phyloP scores from a whole-genome alignment of 768 basidiomycete species.

The Amyloporia xantha region DNA sequence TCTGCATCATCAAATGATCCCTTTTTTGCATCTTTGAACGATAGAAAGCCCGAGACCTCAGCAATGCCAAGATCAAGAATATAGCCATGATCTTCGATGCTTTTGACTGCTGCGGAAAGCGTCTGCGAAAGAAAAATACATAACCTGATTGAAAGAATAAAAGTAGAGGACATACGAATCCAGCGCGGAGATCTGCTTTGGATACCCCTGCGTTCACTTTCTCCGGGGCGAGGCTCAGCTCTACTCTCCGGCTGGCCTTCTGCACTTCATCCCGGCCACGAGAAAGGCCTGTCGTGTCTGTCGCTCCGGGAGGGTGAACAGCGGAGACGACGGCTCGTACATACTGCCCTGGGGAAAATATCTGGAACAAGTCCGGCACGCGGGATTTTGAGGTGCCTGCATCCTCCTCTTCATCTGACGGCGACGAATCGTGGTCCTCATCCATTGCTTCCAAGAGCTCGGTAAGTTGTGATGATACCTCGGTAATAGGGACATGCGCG shows the following conservation, averaged over 20 bases:
- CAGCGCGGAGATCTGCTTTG: conserved; percentile 67
- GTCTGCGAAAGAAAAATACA: conserved; percentile 38
- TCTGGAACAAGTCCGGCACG: conserved; percentile 63
- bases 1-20: conserved; percentile 22
- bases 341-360: conserved; percentile 85
- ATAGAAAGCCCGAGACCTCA: conserved; percentile 77
- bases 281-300: conserved; percentile 48
- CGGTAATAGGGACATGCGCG: conserved; percentile 91
- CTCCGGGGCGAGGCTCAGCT: conserved; percentile 78
- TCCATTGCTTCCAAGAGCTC: conserved; percentile 57
- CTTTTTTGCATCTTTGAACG: conserved; percentile 63
- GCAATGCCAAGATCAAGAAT: conserved; percentile 78
- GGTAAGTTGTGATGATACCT: conserved; percentile 79
- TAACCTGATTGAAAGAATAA: neutral
- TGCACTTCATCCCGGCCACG: conserved; percentile 61
- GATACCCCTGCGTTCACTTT: conserved; percentile 77
- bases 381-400: conserved; percentile 22
- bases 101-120: conserved; percentile 69
- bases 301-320: conserved; percentile 61
- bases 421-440: conserved; percentile 37
- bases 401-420: conserved; percentile 44
- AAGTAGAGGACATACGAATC: conserved; percentile 53
- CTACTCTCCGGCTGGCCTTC: conserved; percentile 69
- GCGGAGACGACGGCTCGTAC: conserved; percentile 70
- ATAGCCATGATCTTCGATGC: conserved; percentile 93